Evolutionary conservation across 164 flowering plant species (phyloP).

Genomic region (Litsea cubeba): DNA sequence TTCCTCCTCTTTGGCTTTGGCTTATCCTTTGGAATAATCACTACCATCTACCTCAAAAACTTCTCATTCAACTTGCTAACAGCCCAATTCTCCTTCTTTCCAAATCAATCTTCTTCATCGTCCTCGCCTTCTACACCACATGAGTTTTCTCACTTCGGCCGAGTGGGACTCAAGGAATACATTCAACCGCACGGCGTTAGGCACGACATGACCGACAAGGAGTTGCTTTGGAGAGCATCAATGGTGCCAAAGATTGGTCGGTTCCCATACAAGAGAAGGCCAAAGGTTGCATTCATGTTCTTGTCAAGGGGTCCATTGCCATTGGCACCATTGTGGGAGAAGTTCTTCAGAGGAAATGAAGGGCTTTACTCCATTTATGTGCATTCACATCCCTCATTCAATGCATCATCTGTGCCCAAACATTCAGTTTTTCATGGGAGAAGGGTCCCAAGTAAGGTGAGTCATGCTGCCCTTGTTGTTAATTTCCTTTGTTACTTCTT

Average conservation of each 20-base stretch:
- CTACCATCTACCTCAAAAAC: constrained; percentile 4
- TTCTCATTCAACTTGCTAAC: constrained; percentile 3
- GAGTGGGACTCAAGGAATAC: constrained; percentile 22
- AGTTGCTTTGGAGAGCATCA: constrained; percentile 53
- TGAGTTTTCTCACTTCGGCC: neutral
- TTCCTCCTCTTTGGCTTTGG: constrained; percentile 12
- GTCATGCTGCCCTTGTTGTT: constrained; percentile 1
- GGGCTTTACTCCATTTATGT: constrained; percentile 52
- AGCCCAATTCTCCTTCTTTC: constrained; percentile 17
- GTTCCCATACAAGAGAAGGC: constrained; percentile 30
- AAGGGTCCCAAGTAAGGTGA: constrained; percentile 58
- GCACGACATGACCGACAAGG: constrained; percentile 52
- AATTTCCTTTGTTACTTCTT: neutral
- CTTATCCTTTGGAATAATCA: neutral
- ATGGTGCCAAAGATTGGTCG: constrained; percentile 28
- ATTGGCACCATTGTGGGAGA: constrained; percentile 59
- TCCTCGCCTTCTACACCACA: neutral
- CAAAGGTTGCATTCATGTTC: constrained; percentile 62
- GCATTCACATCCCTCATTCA: constrained; percentile 46
- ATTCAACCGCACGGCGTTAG: constrained; percentile 18
- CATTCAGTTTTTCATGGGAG: constrained; percentile 43
- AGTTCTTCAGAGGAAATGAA: constrained; percentile 49
- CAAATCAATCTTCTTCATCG: neutral
- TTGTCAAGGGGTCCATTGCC: constrained; percentile 35
- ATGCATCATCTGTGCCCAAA: constrained; percentile 24